A percentile compares a stretch with the other conserved stretches of the same genome.
phyloP scores from a whole-genome alignment of 176 grass and related monocot species.

The Secale cereale region DNA sequence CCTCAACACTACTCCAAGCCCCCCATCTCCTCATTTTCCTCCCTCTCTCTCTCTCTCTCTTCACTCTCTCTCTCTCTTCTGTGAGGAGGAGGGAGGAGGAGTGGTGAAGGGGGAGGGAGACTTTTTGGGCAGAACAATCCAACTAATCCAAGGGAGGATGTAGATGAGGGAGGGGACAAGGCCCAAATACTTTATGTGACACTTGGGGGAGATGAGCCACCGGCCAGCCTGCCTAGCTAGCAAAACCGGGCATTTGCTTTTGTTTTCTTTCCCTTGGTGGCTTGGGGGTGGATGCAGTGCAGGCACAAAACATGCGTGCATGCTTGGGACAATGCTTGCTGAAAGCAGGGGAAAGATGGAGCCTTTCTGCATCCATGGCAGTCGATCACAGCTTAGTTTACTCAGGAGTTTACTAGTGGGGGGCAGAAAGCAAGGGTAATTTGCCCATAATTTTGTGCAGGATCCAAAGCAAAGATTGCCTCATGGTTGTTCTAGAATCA shows the following conservation, averaged over 20 bases:
- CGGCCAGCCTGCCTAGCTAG: not conserved
- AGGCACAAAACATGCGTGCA: conserved; percentile 4
- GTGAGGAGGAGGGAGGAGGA: not conserved
- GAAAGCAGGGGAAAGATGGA: conserved; percentile 8
- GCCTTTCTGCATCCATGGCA: not conserved
- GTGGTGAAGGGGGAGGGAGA: conserved; percentile 28
- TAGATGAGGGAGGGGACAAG: conserved; percentile 47
- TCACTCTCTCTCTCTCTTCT: not conserved
- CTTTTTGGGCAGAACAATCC: conserved; percentile 48
- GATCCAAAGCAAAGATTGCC: conserved; percentile 13
- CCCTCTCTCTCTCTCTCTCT: not conserved
- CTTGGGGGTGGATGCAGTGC: conserved; percentile 13
- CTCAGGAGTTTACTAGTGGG: conserved; percentile 14
- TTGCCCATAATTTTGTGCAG: not conserved
- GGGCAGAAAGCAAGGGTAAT: not conserved
- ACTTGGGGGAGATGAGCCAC: conserved; percentile 27
- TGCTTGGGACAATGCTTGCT: not conserved
- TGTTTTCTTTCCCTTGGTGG: conserved; percentile 6
- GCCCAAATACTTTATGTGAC: conserved; percentile 32
- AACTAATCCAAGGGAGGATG: conserved; percentile 51
- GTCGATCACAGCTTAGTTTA: not conserved
- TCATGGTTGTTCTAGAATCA: not conserved
- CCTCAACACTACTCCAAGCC: conserved; percentile 35
- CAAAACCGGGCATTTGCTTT: not conserved
- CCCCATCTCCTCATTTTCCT: not conserved